A percentile compares a stretch with the other conserved stretches of the same genome.
Evolutionary conservation across 805 yeast genomes (phyloP).

Genomic region (Candida peoriensis): DNA sequence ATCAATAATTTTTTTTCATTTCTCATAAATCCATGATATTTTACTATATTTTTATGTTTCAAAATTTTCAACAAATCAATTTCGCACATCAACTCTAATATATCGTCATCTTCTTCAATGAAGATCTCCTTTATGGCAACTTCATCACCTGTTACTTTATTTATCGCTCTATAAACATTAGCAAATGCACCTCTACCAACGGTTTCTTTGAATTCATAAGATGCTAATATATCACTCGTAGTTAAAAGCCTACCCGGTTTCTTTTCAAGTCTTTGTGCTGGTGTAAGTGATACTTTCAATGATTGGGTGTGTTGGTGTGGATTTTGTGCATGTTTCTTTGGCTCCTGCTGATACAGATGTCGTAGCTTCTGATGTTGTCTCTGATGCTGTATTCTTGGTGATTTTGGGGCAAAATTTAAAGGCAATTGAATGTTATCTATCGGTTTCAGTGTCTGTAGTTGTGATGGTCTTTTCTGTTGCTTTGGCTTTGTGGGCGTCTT

Average conservation of each 20-base stretch:
- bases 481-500: conserved; percentile 21
- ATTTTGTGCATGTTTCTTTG: no score
- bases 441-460: conserved; percentile 16
- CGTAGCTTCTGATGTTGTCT: conserved; percentile 84
- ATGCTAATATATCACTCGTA: conserved; percentile 25
- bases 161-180: conserved; percentile 71
- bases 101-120: conserved; percentile 68
- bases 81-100: conserved; percentile 53
- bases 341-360: no score
- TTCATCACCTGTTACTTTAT: conserved; percentile 56
- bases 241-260: conserved; percentile 27
- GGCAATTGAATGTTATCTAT: conserved; percentile 7
- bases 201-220: conserved; percentile 50
- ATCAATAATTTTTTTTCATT: conserved; percentile 68
- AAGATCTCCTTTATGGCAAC: conserved; percentile 79
- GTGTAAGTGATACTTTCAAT: conserved; percentile 31
- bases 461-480: background rate
- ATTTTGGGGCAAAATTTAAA: conserved; percentile 1
- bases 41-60: conserved; percentile 85
- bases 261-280: conserved; percentile 48
- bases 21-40: conserved; percentile 85
- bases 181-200: conserved; percentile 94
- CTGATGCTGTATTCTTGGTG: conserved; percentile 58
- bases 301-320: background rate
- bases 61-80: conserved; percentile 71